Base-by-base conservation (phyloP, 768 basidiomycete genomes). In the Panus rudis region DNA sequence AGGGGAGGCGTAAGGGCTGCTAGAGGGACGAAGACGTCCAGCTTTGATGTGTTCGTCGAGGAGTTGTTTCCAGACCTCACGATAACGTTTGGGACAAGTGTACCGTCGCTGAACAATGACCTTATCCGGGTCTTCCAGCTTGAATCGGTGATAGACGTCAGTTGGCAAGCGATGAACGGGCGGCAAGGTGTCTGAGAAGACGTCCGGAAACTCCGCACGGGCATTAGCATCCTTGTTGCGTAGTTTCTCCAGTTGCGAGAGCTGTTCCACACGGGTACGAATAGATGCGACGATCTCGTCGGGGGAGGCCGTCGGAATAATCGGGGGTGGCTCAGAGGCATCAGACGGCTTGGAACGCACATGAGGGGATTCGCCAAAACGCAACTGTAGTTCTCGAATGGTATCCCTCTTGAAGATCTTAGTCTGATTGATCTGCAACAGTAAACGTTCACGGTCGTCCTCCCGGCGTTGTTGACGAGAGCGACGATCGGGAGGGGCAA, bases 11-110 rank as follows among this genome's bases (percentile, higher is more conserved):
- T 55, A 60, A 0, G 37, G 31, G 0, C 59, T 64, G 0, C 48
- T 47, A 0, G 63, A 70, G 0, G 57, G 62, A 0, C 50, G 44
- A 0, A 72, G 57, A 0, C 53, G 42, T 0, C 69, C 67, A 2
- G 62, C 57, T 0, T 51, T 53, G 0, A 71, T 35, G 39, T 68
- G 65, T 16, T 63, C 45, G 0, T 67, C 38, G 0, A 73, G 52
- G 0, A 72, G 47, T 0, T 27, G 58, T 4, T 58, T 22, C 63
- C 68, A 71, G 0, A 60, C 59, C 0, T 63, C 63, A 0, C 43
- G 39, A 21, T 63, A 71, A 30, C 67, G 62, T 3, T 56, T 48
- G 0, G 65, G 64, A 33, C 60, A 65, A 2, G 60, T 43, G 34
- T 71, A 73, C 0, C 46, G 47, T 0, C 59, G 42, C 0, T 40